Conservation (phyloP, 768 basidiomycete genomes). For the Phanerodontia chrysosporium region DNA sequence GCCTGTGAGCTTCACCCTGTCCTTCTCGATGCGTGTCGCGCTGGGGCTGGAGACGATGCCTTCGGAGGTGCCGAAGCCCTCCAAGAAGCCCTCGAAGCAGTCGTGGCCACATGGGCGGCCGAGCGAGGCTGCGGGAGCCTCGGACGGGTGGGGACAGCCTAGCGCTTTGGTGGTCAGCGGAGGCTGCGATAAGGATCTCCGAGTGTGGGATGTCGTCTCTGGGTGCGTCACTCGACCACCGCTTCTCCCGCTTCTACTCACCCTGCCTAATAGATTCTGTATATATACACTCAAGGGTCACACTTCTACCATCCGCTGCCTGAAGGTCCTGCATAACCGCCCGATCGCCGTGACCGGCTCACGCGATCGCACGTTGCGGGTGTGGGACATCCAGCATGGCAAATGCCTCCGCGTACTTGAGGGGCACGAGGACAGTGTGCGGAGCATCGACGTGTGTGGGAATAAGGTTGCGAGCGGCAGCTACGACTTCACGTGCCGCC, state of each 20-base stretch:
- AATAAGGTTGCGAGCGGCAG: conserved; percentile 85
- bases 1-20: conserved; percentile 19
- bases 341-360: conserved; percentile 91
- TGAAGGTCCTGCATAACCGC: conserved; percentile 80
- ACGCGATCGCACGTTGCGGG: conserved; percentile 78
- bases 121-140: conserved; percentile 27
- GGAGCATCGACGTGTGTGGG: conserved; percentile 87
- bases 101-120: conserved; percentile 7
- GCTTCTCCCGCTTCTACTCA: not conserved
- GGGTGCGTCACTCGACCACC: conserved; percentile 48
- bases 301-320: conserved; percentile 85
- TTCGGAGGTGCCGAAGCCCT: not conserved
- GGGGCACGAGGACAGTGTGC: conserved; percentile 79
- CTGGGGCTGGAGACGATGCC: conserved; percentile 39
- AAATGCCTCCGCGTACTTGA: conserved; percentile 56
- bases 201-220: conserved; percentile 86
- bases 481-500: conserved; percentile 86
- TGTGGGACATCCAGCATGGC: conserved; percentile 92
- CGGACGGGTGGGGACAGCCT: conserved; percentile 87
- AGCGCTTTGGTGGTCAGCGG: conserved; percentile 83
- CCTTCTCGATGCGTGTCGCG: conserved; percentile 41
- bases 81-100: not conserved
- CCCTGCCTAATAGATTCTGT: conserved; percentile 47
- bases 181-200: conserved; percentile 88
- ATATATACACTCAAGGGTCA: conserved; percentile 82